Base-by-base conservation (phyloP, 257 asterid genomes). In the Nemophila menziesii region DNA sequence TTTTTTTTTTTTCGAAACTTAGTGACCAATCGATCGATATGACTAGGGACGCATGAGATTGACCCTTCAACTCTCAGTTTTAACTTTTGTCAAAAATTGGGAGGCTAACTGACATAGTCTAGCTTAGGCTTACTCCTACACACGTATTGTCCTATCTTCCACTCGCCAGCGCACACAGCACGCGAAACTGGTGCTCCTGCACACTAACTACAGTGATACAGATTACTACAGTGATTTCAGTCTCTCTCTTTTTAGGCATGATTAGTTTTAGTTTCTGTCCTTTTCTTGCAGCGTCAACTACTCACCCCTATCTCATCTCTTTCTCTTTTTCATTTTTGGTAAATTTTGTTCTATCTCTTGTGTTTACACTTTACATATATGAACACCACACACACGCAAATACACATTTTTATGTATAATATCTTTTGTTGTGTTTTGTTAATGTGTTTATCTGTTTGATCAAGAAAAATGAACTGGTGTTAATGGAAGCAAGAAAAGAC, bases 161-260 rank as follows among this genome's bases (percentile, higher is more conserved):
- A 4, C 33, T 24, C 33, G 4, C 33, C 9, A 4, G 4, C 33
- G 9, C 33, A 9, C 33, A 24, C 33, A 24, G 9, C 33, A 24
- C 33, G n/a, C n/a, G n/a, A 24, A 24, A 24, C 33, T 24, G 33
- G 4, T 24, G 33, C 33, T 24, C 33, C 33, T 24, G 33, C 33
- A 24, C 4, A 24, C 33, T 4, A 9, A 9, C 33, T 24, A 9
- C 33, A 24, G 33, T 24, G 33, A 3, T 34, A 4, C 40, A 34
- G 14, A n/a, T n/a, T 34, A 34, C 15, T 13, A 3, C 40, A 6
- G 6, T 8, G 40, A 11, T 34, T 15, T 34, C 40, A 7, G 14
- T 34, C 40, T 34, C 40, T 34, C 40, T 34, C 40, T 34, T 15
- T 34, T 34, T 15, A 34, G 14, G n/a, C 40, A 34, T 34, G 14